Evolutionary conservation across 306 rosid genomes (phyloP).

Genomic region (Bauhinia variegata): DNA sequence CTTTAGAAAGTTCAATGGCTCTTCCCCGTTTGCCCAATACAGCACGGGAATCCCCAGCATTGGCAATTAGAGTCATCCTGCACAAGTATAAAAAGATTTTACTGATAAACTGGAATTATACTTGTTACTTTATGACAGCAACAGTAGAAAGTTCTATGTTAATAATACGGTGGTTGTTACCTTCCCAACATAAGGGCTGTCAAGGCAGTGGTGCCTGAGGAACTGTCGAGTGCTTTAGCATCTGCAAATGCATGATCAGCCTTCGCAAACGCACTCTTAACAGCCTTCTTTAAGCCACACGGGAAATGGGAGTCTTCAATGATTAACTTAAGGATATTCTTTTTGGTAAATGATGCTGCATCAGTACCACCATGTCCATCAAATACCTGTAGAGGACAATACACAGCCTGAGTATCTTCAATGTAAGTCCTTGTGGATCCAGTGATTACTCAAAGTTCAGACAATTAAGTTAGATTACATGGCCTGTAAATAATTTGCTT

Average conservation of each 20-base stretch:
- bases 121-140: background rate
- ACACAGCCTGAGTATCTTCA: conserved; percentile 18
- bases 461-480: conserved; percentile 9
- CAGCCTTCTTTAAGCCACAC: conserved; percentile 46
- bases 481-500: background rate
- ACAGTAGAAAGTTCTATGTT: background rate
- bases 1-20: conserved; percentile 71
- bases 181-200: conserved; percentile 56
- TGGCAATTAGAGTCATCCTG: conserved; percentile 63
- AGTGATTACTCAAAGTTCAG: background rate
- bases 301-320: conserved; percentile 55
- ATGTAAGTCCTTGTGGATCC: background rate
- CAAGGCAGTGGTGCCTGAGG: conserved; percentile 66
- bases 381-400: conserved; percentile 49
- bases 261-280: conserved; percentile 55
- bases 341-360: conserved; percentile 60
- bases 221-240: conserved; percentile 57
- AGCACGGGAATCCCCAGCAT: conserved; percentile 74
- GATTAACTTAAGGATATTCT: conserved; percentile 56
- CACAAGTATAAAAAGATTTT: conserved; percentile 18
- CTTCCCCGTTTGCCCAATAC: conserved; percentile 68
- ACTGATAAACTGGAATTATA: conserved; percentile 13
- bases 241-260: conserved; percentile 67
- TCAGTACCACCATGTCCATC: conserved; percentile 76
- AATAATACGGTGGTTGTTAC: conserved; percentile 35